phyloP scores from a whole-genome alignment of 1,284 basidiomycete species.

The Pisolithus thermaeus region DNA sequence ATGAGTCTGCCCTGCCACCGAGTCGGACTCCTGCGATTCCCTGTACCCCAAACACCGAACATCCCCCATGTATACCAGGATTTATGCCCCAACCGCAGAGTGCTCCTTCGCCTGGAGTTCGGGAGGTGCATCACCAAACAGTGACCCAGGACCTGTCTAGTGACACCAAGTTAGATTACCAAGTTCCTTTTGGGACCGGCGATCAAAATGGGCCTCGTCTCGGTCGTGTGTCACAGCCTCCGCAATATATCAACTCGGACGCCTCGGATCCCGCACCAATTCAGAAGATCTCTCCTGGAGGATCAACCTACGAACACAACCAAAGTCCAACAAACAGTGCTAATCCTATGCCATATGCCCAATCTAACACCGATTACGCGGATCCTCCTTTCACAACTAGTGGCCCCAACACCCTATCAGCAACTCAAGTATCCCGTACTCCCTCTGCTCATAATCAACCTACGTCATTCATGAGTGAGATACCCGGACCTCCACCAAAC shows the following conservation, averaged over 20 bases:
- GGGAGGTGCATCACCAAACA: constrained; percentile 2
- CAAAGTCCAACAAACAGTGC: constrained; percentile 16
- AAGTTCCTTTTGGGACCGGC: constrained; percentile 17
- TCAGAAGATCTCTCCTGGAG: constrained; percentile 5
- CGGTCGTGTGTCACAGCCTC: constrained; percentile 17
- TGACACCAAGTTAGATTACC: constrained; percentile 16
- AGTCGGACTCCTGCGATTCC: constrained; percentile 12
- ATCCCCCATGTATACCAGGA: constrained; percentile 9
- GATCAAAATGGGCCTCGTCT: constrained; percentile 16
- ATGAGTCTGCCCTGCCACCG: background rate
- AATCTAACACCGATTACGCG: constrained; percentile 24
- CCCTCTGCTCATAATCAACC: constrained; percentile 20
- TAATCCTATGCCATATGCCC: constrained; percentile 22
- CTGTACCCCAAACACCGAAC: constrained; percentile 14
- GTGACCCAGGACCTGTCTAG: constrained; percentile 15
- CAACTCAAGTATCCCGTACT: constrained; percentile 9
- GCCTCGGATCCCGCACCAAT: constrained; percentile 8
- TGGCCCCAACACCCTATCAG: constrained; percentile 1
- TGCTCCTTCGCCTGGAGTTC: background rate
- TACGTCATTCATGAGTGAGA: constrained; percentile 13
- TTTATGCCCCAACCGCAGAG: constrained; percentile 8
- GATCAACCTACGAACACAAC: constrained; percentile 18
- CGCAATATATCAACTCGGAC: constrained; percentile 16
- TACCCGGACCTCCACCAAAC: constrained; percentile 11
- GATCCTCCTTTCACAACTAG: constrained; percentile 22